Evolutionary conservation across 352 stramenopile genomes (phyloP), one percentile per base, ranked within the genome.

Genomic region (Globisporangium mamillatum): DNA sequence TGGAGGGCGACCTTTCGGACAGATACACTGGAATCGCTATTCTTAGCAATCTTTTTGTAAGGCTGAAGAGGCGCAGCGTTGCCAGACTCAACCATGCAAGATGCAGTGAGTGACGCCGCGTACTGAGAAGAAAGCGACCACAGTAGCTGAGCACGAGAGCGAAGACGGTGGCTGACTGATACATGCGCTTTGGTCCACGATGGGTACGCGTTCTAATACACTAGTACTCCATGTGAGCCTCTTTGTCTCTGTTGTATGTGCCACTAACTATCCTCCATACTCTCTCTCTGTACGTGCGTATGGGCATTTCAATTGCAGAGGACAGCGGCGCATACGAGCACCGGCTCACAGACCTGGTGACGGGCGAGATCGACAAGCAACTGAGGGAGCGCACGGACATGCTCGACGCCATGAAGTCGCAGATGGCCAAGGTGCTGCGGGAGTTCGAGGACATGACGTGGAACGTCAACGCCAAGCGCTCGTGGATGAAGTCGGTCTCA

Each of bases 401-500:
- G 56, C 61, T 92, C 12, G 81, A 90, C 27, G 66, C 65, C 10
- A 84, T 92, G 78, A 88, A 88, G 69, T 66, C 77, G 48, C 82
- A 92, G 68, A 90, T 92, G 82, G 74, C 75, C 22, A 83, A 81
- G 55, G 78, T 92, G 53, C 72, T 92, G 46, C 73, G 75, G 9
- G 84, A 92, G 71, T 88, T 92, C 57, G 84, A 92, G 62, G 81
- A 90, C 66, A 70, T 91, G 56, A 75, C 81, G 44, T 76, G 61
- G 64, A 86, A 76, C 36, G 66, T 84, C 25, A 75, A 78, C 53
- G 76, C 82, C 52, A 88, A 90, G 69, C 81, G 80, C 18, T 86
- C 84, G 46, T 92, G 84, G 84, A 88, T 84, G 68, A 88, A 87
- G 50, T 86, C 80, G 57, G 65, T 91, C 24, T 66, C 57, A 34